phyloP scores from a whole-genome alignment of 75 land plant species.

The Picea sitchensis region DNA sequence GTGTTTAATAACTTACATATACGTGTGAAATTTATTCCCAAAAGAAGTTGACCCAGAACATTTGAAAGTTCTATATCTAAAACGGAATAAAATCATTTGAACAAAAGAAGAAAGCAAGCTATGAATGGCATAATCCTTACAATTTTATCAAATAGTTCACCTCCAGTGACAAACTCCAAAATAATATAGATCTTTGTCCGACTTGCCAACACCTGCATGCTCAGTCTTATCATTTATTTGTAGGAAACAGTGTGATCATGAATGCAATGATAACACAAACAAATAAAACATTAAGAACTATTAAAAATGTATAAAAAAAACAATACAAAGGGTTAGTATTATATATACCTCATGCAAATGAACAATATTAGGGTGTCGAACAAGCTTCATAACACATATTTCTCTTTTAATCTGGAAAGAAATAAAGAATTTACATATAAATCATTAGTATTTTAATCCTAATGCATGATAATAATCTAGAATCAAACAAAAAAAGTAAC shows the following conservation, averaged over 20 bases:
- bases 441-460: not conserved
- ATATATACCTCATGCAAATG: slow-evolving; percentile 73
- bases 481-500: not conserved
- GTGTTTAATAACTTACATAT: not conserved
- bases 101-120: not conserved
- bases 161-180: slow-evolving; percentile 87
- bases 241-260: not conserved
- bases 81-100: not conserved
- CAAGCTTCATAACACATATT: slow-evolving; percentile 91
- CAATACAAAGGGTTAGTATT: not conserved
- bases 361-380: slow-evolving; percentile 86
- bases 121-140: slow-evolving; percentile 37
- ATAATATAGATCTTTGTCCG: slow-evolving; percentile 92
- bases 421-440: not conserved
- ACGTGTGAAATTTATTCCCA: not conserved
- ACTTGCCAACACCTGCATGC: slow-evolving; percentile 76
- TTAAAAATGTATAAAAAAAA: not conserved
- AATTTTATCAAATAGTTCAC: slow-evolving; percentile 90
- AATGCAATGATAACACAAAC: not conserved
- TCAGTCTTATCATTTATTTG: not conserved
- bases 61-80: not conserved
- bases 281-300: not conserved
- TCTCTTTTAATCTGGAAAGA: slow-evolving; percentile 77
- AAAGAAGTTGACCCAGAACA: not conserved
- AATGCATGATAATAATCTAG: not conserved